Conservation (phyloP, 148 eudicot species). For the Arctostaphylos glauca region DNA sequence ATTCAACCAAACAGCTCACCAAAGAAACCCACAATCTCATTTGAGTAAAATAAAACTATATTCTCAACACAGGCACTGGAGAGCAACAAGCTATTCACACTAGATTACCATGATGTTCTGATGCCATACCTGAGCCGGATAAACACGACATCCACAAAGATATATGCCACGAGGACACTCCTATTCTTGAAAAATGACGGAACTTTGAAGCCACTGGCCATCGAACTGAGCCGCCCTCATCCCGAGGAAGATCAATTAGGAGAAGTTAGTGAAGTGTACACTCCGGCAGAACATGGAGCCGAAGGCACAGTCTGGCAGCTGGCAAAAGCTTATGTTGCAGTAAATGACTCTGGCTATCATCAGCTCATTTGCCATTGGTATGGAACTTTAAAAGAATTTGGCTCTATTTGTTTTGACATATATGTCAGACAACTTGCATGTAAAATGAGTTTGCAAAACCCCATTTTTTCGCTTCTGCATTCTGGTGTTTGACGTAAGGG, state of each 20-base stretch:
- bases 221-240: slow-evolving; percentile 72
- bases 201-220: slow-evolving; percentile 68
- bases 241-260: slow-evolving; percentile 53
- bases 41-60: neutral
- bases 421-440: neutral
- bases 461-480: neutral
- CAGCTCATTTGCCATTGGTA: slow-evolving; percentile 92
- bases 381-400: neutral
- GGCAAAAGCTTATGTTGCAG: slow-evolving; percentile 85
- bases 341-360: slow-evolving; percentile 74
- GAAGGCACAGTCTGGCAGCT: slow-evolving; percentile 68
- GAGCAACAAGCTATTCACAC: slow-evolving; percentile 53
- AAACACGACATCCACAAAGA: slow-evolving; percentile 52
- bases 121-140: slow-evolving; percentile 68
- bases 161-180: slow-evolving; percentile 75
- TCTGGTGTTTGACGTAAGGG: neutral
- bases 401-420: neutral
- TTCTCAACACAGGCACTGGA: slow-evolving; percentile 43
- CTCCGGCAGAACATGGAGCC: slow-evolving; percentile 60
- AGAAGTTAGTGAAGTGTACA: slow-evolving; percentile 49
- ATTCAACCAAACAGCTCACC: neutral
- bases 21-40: neutral
- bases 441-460: neutral
- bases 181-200: slow-evolving; percentile 64
- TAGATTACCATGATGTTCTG: slow-evolving; percentile 68